Evolutionary conservation across 768 basidiomycete genomes (phyloP).

Genomic region (Agrocybe praecox): DNA sequence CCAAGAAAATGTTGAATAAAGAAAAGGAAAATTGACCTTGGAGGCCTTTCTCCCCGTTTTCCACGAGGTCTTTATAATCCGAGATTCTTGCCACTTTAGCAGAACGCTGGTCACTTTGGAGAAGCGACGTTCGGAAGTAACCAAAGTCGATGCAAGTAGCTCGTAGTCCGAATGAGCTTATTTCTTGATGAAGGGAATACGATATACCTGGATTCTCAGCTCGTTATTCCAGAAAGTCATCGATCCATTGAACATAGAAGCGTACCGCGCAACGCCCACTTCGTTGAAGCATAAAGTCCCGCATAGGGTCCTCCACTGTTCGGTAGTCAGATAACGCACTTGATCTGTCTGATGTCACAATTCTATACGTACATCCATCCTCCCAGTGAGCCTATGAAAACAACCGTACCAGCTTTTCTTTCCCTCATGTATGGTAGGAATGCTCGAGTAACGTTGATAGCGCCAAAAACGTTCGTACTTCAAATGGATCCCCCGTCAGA

Average conservation of each 20-base stretch:
- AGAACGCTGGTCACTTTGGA: slow-evolving; percentile 26
- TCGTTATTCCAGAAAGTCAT: no score
- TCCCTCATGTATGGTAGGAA: slow-evolving; percentile 52
- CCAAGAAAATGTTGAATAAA: neutral
- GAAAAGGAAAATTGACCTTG: neutral
- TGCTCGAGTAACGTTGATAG: slow-evolving; percentile 42
- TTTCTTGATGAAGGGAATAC: slow-evolving; percentile 34
- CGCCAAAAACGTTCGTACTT: slow-evolving; percentile 50
- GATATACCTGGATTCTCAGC: slow-evolving; percentile 26
- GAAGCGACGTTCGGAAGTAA: slow-evolving; percentile 40
- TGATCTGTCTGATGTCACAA: neutral
- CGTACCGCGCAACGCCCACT: no score
- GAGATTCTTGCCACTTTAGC: slow-evolving; percentile 31
- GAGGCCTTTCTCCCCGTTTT: slow-evolving; percentile 18
- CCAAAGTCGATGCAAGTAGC: slow-evolving; percentile 40
- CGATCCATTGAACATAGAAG: no score
- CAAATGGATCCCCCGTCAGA: neutral
- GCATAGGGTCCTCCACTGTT: slow-evolving; percentile 4
- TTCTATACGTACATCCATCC: slow-evolving; percentile 34
- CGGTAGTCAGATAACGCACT: neutral
- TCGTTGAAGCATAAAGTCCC: no score
- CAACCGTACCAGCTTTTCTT: slow-evolving; percentile 40
- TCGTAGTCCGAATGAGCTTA: slow-evolving; percentile 38
- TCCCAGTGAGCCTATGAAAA: slow-evolving; percentile 45
- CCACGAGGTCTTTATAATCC: slow-evolving; percentile 31